These are phyloP conservation scores for Xylariaceae sp. DNA, from an alignment of 2,329 filamentous ascomycete species.

Conservation along the genomic window DNA sequence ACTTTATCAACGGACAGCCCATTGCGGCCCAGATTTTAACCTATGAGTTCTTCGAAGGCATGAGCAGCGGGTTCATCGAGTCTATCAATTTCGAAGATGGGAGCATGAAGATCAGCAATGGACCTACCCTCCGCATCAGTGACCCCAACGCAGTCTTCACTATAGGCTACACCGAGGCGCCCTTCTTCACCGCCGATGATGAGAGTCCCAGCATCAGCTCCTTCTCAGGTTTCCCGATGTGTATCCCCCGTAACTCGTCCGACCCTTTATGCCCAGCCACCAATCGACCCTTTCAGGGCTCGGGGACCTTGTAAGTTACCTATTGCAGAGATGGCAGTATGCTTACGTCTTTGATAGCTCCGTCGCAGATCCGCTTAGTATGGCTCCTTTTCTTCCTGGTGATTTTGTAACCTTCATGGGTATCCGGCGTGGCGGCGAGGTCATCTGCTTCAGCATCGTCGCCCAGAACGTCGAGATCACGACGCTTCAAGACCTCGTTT, in stretches of 20 bases:
- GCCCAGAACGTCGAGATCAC: conserved; percentile 42
- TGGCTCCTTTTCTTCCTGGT: conserved; percentile 41
- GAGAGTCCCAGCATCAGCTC: conserved; percentile 50
- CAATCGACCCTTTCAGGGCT: conserved; percentile 39
- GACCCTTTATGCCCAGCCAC: conserved; percentile 41
- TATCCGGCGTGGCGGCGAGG: conserved; percentile 35
- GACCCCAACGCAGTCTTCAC: conserved; percentile 51
- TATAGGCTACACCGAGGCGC: conserved; percentile 40
- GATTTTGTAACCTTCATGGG: conserved; percentile 42
- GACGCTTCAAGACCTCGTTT: conserved; percentile 38
- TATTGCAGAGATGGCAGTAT: not conserved
- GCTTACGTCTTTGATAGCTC: conserved; percentile 25
- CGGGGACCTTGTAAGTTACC: conserved; percentile 38
- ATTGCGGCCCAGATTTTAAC: conserved; percentile 40
- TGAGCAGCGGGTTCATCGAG: conserved; percentile 42
- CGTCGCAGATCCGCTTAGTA: conserved; percentile 40
- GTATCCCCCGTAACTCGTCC: conserved; percentile 46
- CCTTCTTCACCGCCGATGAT: conserved; percentile 52
- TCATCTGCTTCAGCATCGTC: conserved; percentile 42
- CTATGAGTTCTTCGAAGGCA: conserved; percentile 41
- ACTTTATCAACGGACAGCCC: conserved; percentile 39
- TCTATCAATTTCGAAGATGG: conserved; percentile 39
- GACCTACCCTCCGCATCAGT: conserved; percentile 42
- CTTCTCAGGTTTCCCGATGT: conserved; percentile 57
- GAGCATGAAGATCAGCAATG: conserved; percentile 39